Base-by-base conservation (phyloP, 169 alveolate genomes). In the Amoebophrya sp. region DNA sequence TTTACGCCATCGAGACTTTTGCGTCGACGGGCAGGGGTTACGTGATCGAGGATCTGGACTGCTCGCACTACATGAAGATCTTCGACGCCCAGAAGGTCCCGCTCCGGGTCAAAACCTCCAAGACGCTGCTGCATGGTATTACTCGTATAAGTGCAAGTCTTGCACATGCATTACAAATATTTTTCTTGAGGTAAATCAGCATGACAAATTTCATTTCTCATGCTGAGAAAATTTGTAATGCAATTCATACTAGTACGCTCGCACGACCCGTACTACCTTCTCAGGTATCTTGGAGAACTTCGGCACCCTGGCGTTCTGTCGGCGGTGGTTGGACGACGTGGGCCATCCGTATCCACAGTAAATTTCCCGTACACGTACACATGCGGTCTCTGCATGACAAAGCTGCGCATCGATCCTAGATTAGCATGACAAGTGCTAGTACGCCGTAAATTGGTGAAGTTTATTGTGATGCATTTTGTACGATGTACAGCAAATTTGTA, bases 1-100 rank as follows among this genome's bases (percentile, higher is more conserved):
- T 98, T 90, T 99, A 98, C 95, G 99, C 99, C 14, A 99, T 99
- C 32, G 99, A 98, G 95, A 98, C 99, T 7, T 99, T 99, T 94
- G 99, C 99, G 53, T 95, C 99, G 0, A 98, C 99, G 32, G 99
- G 99, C 77, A 98, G 97, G 92, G 99, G 99, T 1, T 93, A 91
- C 66, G 97, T 95, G 40, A 66, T 96, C 93, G 98, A 97, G 92
- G 97, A 96, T 23, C 93, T 94, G 93, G 98, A 97, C 39, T 97
- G 98, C 93, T 97, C 99, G 18, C 99, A 99, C 94, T 99, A 98
- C 95, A 99, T 98, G 99, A 98, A 98, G 95, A 89, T 92, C 93
- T 97, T 95, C 89, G 97, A 98, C 91, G 98, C 97, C 33, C 96
- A 95, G 23, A 97, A 95, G 90, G 99, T 97, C 0, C 97, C 98